A percentile compares a stretch with the other conserved stretches of the same genome.
Conservation (phyloP, 2,329 filamentous ascomycete species). For the Fusarium torreyae region DNA sequence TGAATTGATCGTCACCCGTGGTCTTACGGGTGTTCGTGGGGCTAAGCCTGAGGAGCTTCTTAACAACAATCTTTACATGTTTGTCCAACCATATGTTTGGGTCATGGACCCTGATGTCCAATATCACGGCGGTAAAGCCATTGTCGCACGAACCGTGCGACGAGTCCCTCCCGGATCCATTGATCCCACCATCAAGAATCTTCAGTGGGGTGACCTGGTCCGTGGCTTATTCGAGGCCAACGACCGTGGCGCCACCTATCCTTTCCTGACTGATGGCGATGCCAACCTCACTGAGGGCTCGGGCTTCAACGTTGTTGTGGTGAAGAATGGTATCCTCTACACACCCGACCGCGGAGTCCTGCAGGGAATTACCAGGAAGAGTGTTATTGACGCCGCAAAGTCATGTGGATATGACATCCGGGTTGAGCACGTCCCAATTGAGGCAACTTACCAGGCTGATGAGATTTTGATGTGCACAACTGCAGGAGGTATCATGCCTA, state of each 20-base stretch:
- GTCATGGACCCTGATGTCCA: slow-evolving; percentile 64
- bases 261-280: slow-evolving; percentile 66
- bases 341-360: slow-evolving; percentile 65
- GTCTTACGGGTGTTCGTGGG: slow-evolving; percentile 59
- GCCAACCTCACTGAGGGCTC: slow-evolving; percentile 65
- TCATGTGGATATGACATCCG: slow-evolving; percentile 54
- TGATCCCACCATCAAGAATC: slow-evolving; percentile 67
- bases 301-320: slow-evolving; percentile 63
- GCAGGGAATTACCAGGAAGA: slow-evolving; percentile 64
- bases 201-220: slow-evolving; percentile 66
- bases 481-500: slow-evolving; percentile 68
- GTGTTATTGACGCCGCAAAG: slow-evolving; percentile 61
- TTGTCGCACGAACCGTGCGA: slow-evolving; percentile 63
- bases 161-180: slow-evolving; percentile 62
- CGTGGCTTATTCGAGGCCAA: slow-evolving; percentile 62
- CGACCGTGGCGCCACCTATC: slow-evolving; percentile 63
- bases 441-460: slow-evolving; percentile 57
- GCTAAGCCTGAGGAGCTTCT: slow-evolving; percentile 53
- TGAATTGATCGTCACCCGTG: slow-evolving; percentile 66
- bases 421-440: slow-evolving; percentile 12
- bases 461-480: slow-evolving; percentile 69
- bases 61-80: slow-evolving; percentile 64
- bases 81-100: slow-evolving; percentile 65
- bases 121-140: slow-evolving; percentile 56
- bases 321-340: slow-evolving; percentile 62